Conservation (phyloP, 495 filamentous ascomycete genomes). For the Gamarada debralockiae region DNA sequence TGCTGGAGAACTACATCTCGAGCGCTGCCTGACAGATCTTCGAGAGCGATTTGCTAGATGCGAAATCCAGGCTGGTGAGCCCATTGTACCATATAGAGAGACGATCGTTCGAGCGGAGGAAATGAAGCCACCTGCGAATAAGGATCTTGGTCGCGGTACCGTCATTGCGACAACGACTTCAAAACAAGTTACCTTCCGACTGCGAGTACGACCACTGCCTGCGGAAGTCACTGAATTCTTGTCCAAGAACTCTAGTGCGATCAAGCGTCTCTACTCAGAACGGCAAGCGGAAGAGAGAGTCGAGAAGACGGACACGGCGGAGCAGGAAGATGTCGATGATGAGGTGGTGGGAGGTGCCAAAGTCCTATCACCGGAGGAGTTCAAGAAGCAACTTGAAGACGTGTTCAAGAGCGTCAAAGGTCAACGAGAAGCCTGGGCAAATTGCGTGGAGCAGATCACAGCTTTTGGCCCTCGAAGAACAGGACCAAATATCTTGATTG, state of each 20-base stretch:
- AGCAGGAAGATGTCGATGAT: conserved; percentile 47
- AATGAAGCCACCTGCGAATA: conserved; percentile 85
- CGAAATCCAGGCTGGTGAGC: conserved; percentile 89
- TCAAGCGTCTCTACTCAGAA: conserved; percentile 76
- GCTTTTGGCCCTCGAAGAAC: conserved; percentile 84
- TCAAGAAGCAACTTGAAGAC: conserved; percentile 65
- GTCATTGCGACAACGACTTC: conserved; percentile 72
- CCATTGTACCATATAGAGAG: conserved; percentile 95
- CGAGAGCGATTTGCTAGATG: conserved; percentile 90
- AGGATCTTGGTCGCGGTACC: conserved; percentile 81
- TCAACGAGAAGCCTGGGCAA: conserved; percentile 71
- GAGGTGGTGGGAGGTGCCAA: conserved; percentile 45
- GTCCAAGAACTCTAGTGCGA: conserved; percentile 67
- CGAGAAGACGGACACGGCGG: conserved; percentile 33
- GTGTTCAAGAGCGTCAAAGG: conserved; percentile 60
- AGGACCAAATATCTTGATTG: conserved; percentile 88
- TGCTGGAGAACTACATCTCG: conserved; percentile 90
- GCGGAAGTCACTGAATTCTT: conserved; percentile 79
- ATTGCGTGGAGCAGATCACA: conserved; percentile 73
- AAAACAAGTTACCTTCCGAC: conserved; percentile 74
- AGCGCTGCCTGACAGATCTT: conserved; percentile 91
- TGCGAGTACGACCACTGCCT: conserved; percentile 81
- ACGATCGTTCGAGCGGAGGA: conserved; percentile 82
- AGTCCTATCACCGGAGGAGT: conserved; percentile 64
- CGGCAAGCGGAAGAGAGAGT: conserved; percentile 42